A percentile compares a stretch with the other conserved stretches of the same genome.
These are phyloP conservation scores for Phytopythium ostracodes DNA, from an alignment of 352 stramenopile genomes.

Conservation along the genomic window DNA sequence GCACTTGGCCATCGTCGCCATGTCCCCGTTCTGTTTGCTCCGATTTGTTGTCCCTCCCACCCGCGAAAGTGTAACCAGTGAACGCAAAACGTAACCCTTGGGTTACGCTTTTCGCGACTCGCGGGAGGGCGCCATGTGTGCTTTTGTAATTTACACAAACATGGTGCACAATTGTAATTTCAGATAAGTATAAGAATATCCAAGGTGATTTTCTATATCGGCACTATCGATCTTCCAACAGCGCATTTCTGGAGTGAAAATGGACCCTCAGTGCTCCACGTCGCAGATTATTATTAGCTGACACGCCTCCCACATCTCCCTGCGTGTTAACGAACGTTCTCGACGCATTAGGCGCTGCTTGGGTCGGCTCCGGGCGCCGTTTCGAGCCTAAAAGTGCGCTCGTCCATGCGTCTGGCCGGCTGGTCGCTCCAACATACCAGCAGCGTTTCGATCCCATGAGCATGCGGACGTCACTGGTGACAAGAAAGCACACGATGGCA, in stretches of 20 bases:
- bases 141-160: too few relatives aligned
- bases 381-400: not conserved
- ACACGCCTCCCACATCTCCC: too few relatives aligned
- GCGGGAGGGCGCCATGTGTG: too few relatives aligned
- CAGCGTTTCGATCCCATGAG: not conserved
- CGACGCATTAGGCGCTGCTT: not conserved
- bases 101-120: too few relatives aligned
- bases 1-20: not conserved
- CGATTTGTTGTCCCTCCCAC: not conserved
- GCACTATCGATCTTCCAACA: too few relatives aligned
- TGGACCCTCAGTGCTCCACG: not conserved
- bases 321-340: not conserved
- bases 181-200: too few relatives aligned
- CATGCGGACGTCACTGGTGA: not conserved
- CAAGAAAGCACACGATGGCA: not conserved
- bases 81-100: not conserved
- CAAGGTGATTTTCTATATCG: too few relatives aligned
- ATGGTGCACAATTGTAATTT: too few relatives aligned
- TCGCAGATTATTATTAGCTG: not conserved
- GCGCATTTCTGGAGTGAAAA: too few relatives aligned
- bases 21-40: not conserved
- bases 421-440: not conserved
- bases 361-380: not conserved
- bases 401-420: not conserved
- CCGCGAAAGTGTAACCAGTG: not conserved